Conservation (phyloP, 257 asterid species). For the Ligustrum vulgare region DNA sequence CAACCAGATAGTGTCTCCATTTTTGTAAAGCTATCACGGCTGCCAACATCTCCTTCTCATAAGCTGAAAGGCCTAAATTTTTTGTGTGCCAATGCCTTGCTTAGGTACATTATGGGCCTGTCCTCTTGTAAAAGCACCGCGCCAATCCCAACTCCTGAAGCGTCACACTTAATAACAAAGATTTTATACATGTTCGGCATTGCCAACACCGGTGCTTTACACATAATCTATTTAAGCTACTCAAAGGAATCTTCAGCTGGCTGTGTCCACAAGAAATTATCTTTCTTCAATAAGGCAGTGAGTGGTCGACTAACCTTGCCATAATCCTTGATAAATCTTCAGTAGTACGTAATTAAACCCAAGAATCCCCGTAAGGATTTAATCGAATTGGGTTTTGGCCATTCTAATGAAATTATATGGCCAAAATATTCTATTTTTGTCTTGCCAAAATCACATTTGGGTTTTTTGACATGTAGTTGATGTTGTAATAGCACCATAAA, state of each 20-base stretch:
- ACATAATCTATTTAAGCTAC: background rate
- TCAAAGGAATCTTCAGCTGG: background rate
- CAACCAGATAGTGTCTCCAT: background rate
- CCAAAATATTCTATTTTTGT: background rate
- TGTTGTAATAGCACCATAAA: too few species aligned
- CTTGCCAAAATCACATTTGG: too few species aligned
- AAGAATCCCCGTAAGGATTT: background rate
- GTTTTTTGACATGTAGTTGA: too few species aligned
- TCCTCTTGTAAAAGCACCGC: background rate
- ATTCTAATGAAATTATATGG: background rate
- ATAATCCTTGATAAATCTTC: background rate
- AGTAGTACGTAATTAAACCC: background rate
- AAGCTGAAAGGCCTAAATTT: background rate
- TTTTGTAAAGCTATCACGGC: background rate
- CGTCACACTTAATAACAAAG: background rate
- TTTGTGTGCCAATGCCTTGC: background rate
- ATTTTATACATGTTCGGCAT: background rate
- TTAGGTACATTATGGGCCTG: background rate
- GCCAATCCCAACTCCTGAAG: background rate
- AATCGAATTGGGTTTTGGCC: background rate
- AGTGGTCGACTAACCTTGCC: background rate
- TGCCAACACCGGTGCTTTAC: background rate
- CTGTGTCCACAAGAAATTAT: background rate
- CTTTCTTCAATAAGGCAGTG: background rate
- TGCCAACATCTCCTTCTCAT: background rate